phyloP scores from a whole-genome alignment of 768 basidiomycete species.

The Lentinus tigrinus region DNA sequence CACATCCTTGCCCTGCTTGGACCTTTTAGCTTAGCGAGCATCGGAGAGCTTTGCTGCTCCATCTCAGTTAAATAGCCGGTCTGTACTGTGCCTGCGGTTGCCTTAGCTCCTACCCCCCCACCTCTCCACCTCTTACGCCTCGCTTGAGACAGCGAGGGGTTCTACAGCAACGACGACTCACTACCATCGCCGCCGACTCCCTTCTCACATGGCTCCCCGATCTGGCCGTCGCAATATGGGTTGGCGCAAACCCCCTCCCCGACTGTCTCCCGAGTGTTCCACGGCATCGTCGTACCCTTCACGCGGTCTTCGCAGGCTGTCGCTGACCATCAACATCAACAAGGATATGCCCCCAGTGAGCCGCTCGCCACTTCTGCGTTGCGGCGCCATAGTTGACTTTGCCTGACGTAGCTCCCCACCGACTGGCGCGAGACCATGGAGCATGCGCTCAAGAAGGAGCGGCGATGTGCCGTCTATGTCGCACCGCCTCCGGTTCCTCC shows the following conservation, averaged over 20 bases:
- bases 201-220: conserved; percentile 5
- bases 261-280: conserved; percentile 65
- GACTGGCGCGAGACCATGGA: conserved; percentile 27
- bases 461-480: conserved; percentile 17
- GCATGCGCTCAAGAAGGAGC: conserved; percentile 8
- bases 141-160: background rate
- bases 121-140: background rate
- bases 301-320: conserved; percentile 9
- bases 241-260: conserved; percentile 71
- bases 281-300: conserved; percentile 26
- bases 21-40: conserved; percentile 5
- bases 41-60: conserved; percentile 3
- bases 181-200: background rate
- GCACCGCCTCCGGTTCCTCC: conserved; percentile 7
- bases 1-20: conserved; percentile 1
- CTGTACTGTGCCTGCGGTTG: conserved; percentile 7
- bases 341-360: conserved; percentile 29
- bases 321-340: conserved; percentile 18
- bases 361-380: conserved; percentile 1
- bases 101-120: background rate
- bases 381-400: conserved; percentile 9
- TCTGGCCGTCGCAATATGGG: conserved; percentile 40
- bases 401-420: conserved; percentile 23
- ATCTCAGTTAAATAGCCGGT: conserved; percentile 14
- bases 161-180: background rate